phyloP scores from a whole-genome alignment of 2,329 filamentous ascomycete species.

The Microdochium bolleyi region DNA sequence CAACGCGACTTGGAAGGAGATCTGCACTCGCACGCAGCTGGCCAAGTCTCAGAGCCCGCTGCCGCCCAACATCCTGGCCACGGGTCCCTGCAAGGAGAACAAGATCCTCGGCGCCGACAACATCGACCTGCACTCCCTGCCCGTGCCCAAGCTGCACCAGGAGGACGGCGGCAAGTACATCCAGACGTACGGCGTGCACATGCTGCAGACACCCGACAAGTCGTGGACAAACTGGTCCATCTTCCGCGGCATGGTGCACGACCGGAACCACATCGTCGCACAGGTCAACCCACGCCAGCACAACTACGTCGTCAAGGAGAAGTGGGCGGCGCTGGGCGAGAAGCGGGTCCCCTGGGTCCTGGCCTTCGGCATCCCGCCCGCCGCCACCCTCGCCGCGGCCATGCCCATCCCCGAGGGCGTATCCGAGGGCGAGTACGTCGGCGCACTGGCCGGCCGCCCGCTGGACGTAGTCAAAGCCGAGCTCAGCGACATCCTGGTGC shows the following conservation, averaged over 20 bases:
- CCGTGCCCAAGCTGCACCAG: conserved; percentile 32
- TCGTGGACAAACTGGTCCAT: conserved; percentile 41
- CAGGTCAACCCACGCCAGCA: conserved; percentile 37
- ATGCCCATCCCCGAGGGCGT: conserved; percentile 42
- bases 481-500: conserved; percentile 38
- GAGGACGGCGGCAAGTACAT: conserved; percentile 40
- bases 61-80: conserved; percentile 20
- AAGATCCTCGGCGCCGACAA: conserved; percentile 22
- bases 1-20: conserved; percentile 24
- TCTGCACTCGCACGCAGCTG: conserved; percentile 31
- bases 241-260: conserved; percentile 35
- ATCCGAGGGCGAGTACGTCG: conserved; percentile 37
- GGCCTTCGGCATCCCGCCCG: conserved; percentile 38
- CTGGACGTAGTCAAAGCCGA: conserved; percentile 43
- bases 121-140: conserved; percentile 32
- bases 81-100: conserved; percentile 34
- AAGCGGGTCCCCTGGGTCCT: conserved; percentile 36
- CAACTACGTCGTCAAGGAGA: conserved; percentile 33
- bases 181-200: conserved; percentile 40
- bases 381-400: conserved; percentile 35
- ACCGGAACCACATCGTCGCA: conserved; percentile 28
- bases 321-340: conserved; percentile 34
- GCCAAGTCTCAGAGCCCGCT: conserved; percentile 23
- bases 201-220: conserved; percentile 34
- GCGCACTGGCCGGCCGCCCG: conserved; percentile 32